Conservation (phyloP, 495 filamentous ascomycete species). For the Chaetomidium leptoderma region DNA sequence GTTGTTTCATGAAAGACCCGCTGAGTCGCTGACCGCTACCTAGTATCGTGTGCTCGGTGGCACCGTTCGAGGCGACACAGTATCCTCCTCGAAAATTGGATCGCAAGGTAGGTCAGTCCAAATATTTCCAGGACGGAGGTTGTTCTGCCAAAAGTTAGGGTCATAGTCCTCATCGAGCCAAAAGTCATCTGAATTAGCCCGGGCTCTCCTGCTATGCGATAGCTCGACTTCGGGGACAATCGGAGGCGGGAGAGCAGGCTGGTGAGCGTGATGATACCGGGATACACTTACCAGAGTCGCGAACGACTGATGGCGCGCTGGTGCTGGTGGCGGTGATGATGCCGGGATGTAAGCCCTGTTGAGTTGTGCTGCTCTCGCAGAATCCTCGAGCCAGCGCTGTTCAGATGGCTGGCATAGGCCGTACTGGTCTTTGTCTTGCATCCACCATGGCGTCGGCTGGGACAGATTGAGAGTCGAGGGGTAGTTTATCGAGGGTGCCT, state of each 20-base stretch:
- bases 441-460: background rate
- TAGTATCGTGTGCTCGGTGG: background rate
- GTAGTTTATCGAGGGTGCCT: background rate
- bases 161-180: conserved; percentile 6
- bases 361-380: background rate
- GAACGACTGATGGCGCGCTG: background rate
- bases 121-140: background rate
- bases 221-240: background rate
- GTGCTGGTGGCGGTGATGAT: too few species aligned
- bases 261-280: background rate
- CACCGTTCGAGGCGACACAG: background rate
- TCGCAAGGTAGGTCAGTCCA: background rate
- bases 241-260: background rate
- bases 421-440: conserved; percentile 5
- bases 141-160: conserved; percentile 12
- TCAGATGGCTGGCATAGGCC: background rate
- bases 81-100: background rate
- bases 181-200: background rate
- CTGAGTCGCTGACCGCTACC: too few species aligned
- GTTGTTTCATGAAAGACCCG: too few species aligned
- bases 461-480: background rate
- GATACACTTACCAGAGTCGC: background rate
- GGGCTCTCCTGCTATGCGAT: background rate
- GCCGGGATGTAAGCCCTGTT: background rate
- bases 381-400: background rate